Evolutionary conservation across 2,329 filamentous ascomycete genomes (phyloP), one percentile per base, ranked within the genome.

Genomic region (Cercospora citrullina): DNA sequence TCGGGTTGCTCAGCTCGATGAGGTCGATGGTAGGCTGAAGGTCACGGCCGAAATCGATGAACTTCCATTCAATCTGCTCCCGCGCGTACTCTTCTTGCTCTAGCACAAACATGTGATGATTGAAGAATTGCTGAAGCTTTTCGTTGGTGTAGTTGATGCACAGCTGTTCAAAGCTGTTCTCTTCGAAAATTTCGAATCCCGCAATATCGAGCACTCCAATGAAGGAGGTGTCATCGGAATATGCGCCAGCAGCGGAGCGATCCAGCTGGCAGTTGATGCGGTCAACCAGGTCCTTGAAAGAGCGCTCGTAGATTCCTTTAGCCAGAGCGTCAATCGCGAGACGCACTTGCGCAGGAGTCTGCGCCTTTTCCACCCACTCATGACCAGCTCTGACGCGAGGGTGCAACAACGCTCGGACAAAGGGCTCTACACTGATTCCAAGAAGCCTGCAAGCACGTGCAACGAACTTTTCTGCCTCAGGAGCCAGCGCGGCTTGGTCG

Each of bases 61-160:
- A 99, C 77, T 98, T 93, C 95, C 95, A 99, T 81, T 99, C 95
- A 73, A 99, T 99, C 79, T 97, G 92, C 78, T 99, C 95, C 59
- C 94, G 86, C 8, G 95, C 94, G 79, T 99, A 99, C 79, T 99
- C 95, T 79, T 99, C 95, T 77, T 99, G 95, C 78, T 99, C 95
- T 7, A 99, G 85, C 9, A 99, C 95, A 77, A 99, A 99, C 95
- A 99, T 99, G 83, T 99, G 96, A 78, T 99, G 95, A 76, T 99
- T 99, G 87, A 99, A 99, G 80, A 99, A 99, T 74, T 99, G 95
- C 77, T 99, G 95, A 6, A 99, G 87, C 80, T 97, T 99, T 80
- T 99, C 95, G 81, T 99, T 99, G 69, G 96, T 98, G 81, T 99
- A 99, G 81, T 99, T 99, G 86, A 99, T 99, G 83, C 95, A 99